phyloP scores from a whole-genome alignment of 1,284 basidiomycete genomes.

The Pholiota adiposa region DNA sequence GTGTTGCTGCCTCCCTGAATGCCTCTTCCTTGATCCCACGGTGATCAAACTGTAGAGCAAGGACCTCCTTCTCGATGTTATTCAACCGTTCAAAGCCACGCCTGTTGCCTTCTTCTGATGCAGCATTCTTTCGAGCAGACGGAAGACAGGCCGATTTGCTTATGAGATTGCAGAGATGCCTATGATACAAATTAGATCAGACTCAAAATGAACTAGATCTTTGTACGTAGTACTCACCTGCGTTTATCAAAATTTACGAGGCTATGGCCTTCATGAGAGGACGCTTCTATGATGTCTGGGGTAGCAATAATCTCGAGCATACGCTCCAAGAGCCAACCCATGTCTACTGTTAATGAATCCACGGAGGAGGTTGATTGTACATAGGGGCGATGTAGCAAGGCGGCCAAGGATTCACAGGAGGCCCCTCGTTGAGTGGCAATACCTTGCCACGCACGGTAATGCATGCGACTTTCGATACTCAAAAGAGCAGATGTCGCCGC shows the following conservation, averaged over 20 bases:
- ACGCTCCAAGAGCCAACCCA: conserved; percentile 81
- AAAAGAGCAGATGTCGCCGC: conserved; percentile 71
- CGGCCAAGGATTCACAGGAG: conserved; percentile 60
- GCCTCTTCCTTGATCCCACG: conserved; percentile 76
- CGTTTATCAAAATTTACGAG: conserved; percentile 83
- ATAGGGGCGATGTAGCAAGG: conserved; percentile 56
- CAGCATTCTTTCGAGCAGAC: conserved; percentile 45
- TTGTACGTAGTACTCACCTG: conserved; percentile 53
- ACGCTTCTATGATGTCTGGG: conserved; percentile 68
- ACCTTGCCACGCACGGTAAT: conserved; percentile 73
- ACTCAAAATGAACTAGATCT: conserved; percentile 11
- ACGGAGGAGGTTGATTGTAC: conserved; percentile 47
- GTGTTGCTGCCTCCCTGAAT: conserved; percentile 58
- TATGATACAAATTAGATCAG: conserved; percentile 30
- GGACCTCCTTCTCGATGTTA: conserved; percentile 71
- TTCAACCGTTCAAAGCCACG: conserved; percentile 75
- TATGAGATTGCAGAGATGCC: conserved; percentile 69
- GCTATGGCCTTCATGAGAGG: conserved; percentile 51
- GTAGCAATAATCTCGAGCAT: conserved; percentile 76
- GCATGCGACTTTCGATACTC: conserved; percentile 74
- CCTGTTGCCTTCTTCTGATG: conserved; percentile 59
- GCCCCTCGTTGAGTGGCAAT: conserved; percentile 63
- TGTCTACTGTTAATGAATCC: conserved; percentile 67
- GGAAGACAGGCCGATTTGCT: conserved; percentile 49
- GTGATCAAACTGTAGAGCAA: conserved; percentile 62